Percentiles rank a stretch among this genome's conserved stretches.
Evolutionary conservation across 306 rosid species (phyloP).

Genomic region (Castanea mollissima): DNA sequence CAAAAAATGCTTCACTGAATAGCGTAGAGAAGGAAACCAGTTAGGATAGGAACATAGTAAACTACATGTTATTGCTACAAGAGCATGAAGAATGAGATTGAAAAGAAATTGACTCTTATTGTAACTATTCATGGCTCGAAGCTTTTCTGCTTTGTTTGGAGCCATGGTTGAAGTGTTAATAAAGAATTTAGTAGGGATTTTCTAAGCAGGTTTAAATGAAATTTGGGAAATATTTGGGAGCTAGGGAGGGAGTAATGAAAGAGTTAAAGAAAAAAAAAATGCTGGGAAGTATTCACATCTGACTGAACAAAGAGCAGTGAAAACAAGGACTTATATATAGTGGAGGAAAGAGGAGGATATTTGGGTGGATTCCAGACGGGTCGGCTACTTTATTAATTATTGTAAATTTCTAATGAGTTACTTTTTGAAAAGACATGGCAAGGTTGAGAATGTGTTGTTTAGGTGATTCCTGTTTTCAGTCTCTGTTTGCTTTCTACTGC

Average conservation of each 20-base stretch:
- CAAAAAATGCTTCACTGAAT: constrained; percentile 14
- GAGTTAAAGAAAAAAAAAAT: neutral
- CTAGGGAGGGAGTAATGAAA: neutral
- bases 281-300: constrained; percentile 7
- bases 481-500: constrained; percentile 27
- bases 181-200: neutral
- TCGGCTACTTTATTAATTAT: constrained; percentile 12
- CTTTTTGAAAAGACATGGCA: constrained; percentile 23
- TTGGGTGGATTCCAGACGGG: constrained; percentile 1
- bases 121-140: constrained; percentile 25
- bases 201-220: neutral
- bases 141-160: constrained; percentile 18
- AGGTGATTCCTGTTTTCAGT: constrained; percentile 26
- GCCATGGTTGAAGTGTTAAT: constrained; percentile 19
- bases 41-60: constrained; percentile 29
- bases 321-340: constrained; percentile 23
- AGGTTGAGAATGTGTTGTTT: constrained; percentile 24
- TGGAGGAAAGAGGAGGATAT: neutral
- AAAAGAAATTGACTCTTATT: constrained; percentile 16
- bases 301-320: constrained; percentile 32
- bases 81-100: constrained; percentile 23
- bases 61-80: constrained; percentile 32
- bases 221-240: neutral
- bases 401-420: neutral
- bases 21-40: constrained; percentile 25